Base-by-base conservation (phyloP, 1,139 yeast species). In the Kluyveromyces sp. region DNA sequence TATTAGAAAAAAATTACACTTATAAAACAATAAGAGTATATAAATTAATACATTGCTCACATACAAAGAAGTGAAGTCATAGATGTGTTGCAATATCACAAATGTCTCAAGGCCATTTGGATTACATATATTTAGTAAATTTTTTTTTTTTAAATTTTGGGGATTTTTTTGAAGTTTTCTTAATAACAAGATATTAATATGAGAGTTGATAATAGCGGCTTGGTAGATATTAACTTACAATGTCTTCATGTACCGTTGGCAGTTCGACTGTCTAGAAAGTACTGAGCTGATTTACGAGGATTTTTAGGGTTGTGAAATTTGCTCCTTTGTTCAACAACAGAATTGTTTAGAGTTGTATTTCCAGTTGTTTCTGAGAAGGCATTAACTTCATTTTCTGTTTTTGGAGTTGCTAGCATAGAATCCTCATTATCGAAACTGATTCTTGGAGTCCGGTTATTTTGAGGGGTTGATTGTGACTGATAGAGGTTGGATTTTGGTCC, bases 401-500 rank as follows among this genome's bases (percentile, higher is more conserved):
- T 41, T 28, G 43, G 43, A 4, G 43, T 41, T 3, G 37, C 39
- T 26, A 34, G 25, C 8, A 41, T 35, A 3, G 43, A 41, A 6
- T 21, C 27, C 26, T 34, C 27, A 4, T n/a, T 29, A 15, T 41
- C 43, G 7, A 41, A 27, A 21, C 38, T 41, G 15, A 15, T 7
- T 41, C 39, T 34, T 15, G 15, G 6, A 5, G 6, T 28, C 25
- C 47, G 37, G 36, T 47, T 8, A 43, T 43, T 28, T 43, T 46
- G 40, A 29, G 41, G 44, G 37, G 48, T 21, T 41, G 39, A 39
- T 33, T 45, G 25, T 43, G 50, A 29, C 43, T 15, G 21, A 15
- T 4, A 35, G 29, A 15, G 40, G 37, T 25, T 39, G 35, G 38
- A 26, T 26, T 47, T 25, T 53, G 53, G 44, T 51, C 52, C 43